Conservation (phyloP, 2,329 filamentous ascomycete genomes). For the Tetracladium maxilliforme region DNA sequence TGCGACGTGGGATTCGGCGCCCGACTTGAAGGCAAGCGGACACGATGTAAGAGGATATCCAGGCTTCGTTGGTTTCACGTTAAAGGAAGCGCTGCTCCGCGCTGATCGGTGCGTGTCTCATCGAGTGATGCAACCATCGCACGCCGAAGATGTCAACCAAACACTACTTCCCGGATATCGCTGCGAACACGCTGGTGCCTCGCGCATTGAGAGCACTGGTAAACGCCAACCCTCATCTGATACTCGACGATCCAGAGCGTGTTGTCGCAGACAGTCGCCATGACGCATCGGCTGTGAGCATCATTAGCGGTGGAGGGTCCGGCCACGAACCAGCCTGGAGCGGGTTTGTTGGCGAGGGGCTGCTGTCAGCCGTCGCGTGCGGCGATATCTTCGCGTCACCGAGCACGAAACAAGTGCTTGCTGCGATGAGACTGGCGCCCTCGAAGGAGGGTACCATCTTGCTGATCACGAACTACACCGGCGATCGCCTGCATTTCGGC, state of each 20-base stretch:
- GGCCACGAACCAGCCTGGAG: conserved; percentile 24
- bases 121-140: too few relatives aligned
- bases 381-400: conserved; percentile 24
- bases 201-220: conserved; percentile 29
- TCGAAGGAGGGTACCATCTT: conserved; percentile 15
- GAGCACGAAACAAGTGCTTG: conserved; percentile 22
- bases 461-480: conserved; percentile 25
- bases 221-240: conserved; percentile 24
- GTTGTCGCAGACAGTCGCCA: conserved; percentile 30
- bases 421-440: conserved; percentile 18
- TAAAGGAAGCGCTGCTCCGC: too few relatives aligned
- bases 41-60: too few relatives aligned
- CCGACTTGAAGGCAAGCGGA: too few relatives aligned
- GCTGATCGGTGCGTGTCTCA: too few relatives aligned
- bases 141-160: conserved; percentile 36
- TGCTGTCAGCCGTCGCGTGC: conserved; percentile 21
- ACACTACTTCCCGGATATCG: conserved; percentile 34
- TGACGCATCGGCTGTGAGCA: conserved; percentile 6
- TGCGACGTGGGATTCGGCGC: too few relatives aligned
- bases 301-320: conserved; percentile 13
- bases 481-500: conserved; percentile 25
- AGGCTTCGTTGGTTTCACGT: too few relatives aligned
- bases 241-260: conserved; percentile 27
- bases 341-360: conserved; percentile 22
- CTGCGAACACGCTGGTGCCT: conserved; percentile 27